Conservation (phyloP, 306 rosid species). For the Spatholobus suberectus region DNA sequence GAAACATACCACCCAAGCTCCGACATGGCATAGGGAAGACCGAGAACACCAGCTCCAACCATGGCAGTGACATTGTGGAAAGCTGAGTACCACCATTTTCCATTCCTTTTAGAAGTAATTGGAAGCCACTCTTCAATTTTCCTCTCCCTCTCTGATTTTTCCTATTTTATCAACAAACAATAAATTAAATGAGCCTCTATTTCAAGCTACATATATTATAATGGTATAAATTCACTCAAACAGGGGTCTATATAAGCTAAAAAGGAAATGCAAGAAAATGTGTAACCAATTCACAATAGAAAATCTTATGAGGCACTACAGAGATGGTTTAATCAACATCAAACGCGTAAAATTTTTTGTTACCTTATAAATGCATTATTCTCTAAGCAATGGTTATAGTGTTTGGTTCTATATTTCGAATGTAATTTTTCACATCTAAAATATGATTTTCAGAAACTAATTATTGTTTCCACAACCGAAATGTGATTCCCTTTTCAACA, state of each 20-base stretch:
- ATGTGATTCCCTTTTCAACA: too few relatives aligned
- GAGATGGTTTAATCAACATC: too few relatives aligned
- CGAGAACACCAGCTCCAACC: conserved; percentile 91
- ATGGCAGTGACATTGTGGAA: conserved; percentile 91
- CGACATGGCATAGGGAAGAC: conserved; percentile 81
- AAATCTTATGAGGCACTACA: background rate
- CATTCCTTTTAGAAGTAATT: conserved; percentile 76
- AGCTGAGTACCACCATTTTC: conserved; percentile 93
- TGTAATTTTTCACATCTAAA: too few relatives aligned
- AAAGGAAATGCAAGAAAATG: background rate
- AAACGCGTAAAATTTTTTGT: background rate
- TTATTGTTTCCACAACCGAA: too few relatives aligned
- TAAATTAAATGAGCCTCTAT: background rate
- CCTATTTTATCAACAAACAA: conserved; percentile 34
- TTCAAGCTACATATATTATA: background rate
- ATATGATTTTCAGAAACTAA: too few relatives aligned
- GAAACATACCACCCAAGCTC: conserved; percentile 72
- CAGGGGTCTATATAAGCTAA: background rate
- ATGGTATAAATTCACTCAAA: background rate
- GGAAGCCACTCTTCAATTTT: conserved; percentile 84
- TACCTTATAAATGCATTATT: background rate
- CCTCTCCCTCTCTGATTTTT: conserved; percentile 46
- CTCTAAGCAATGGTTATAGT: too few relatives aligned
- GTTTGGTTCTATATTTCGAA: too few relatives aligned
- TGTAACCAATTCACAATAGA: conserved; percentile 20